A percentile compares a stretch with the other conserved stretches of the same genome.
phyloP scores from a whole-genome alignment of 2,329 filamentous ascomycete species.

The Aspergillus sergii region DNA sequence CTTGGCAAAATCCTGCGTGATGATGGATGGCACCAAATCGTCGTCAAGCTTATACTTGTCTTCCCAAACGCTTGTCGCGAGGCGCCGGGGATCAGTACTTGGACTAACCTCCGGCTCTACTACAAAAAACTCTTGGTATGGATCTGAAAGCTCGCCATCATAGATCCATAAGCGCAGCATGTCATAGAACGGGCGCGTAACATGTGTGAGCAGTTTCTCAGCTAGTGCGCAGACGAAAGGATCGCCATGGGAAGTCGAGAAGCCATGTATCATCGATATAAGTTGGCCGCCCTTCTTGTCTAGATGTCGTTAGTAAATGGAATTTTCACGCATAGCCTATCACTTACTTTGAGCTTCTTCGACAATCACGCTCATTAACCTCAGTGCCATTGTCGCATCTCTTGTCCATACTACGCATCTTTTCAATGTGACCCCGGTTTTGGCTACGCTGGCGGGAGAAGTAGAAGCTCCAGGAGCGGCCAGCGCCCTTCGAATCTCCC shows the following conservation, averaged over 20 bases:
- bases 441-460: conserved; percentile 72
- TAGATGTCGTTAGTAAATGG: conserved; percentile 23
- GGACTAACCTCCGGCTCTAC: conserved; percentile 70
- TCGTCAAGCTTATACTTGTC: conserved; percentile 90
- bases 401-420: conserved; percentile 96
- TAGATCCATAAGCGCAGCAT: conserved; percentile 98
- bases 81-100: conserved; percentile 50
- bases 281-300: conserved; percentile 83
- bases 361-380: conserved; percentile 90
- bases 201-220: conserved; percentile 80
- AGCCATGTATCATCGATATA: conserved; percentile 89
- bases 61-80: conserved; percentile 91
- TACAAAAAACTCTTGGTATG: conserved; percentile 94
- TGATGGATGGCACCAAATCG: conserved; percentile 88
- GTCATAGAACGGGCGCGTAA: conserved; percentile 94
- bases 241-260: conserved; percentile 91
- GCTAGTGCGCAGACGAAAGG: conserved; percentile 93
- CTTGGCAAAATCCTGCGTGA: conserved; percentile 89
- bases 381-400: conserved; percentile 92
- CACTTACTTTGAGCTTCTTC: conserved; percentile 77
- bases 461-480: conserved; percentile 62
- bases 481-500: conserved; percentile 83
- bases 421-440: conserved; percentile 89
- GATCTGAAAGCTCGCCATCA: conserved; percentile 95
- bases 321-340: conserved; percentile 1